These are phyloP conservation scores for Cephaloascus fragrans DNA, from an alignment of 805 yeast genomes.

Conservation along the genomic window DNA sequence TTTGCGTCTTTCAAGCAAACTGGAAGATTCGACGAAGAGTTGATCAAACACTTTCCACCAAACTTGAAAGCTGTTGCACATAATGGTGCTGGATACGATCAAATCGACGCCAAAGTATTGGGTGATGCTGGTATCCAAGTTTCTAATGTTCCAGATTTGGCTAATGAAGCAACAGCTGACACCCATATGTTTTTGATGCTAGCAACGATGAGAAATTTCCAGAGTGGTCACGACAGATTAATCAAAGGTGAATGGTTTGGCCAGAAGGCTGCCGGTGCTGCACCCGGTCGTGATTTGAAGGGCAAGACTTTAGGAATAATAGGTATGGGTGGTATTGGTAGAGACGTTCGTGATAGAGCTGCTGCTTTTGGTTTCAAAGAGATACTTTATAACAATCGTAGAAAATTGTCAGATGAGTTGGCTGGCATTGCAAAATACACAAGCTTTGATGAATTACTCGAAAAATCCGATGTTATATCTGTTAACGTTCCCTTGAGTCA, in stretches of 20 bases:
- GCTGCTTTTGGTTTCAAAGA: slow-evolving; percentile 68
- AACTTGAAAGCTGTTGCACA: slow-evolving; percentile 46
- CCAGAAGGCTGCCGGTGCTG: slow-evolving; percentile 36
- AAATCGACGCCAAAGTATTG: slow-evolving; percentile 48
- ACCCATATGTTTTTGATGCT: slow-evolving; percentile 55
- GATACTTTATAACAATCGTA: slow-evolving; percentile 66
- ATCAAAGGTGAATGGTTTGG: slow-evolving; percentile 54
- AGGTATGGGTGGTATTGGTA: slow-evolving; percentile 89
- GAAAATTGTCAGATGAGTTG: slow-evolving; percentile 43
- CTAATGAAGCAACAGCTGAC: slow-evolving; percentile 64
- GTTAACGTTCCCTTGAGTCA: slow-evolving; percentile 71
- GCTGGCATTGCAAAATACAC: slow-evolving; percentile 69
- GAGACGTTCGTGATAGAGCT: slow-evolving; percentile 64
- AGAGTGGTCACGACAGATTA: slow-evolving; percentile 43
- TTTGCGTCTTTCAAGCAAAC: slow-evolving; percentile 40
- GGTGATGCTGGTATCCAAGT: slow-evolving; percentile 46
- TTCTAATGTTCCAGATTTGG: slow-evolving; percentile 59
- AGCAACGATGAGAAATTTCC: slow-evolving; percentile 61
- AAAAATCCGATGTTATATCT: slow-evolving; percentile 58
- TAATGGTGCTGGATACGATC: slow-evolving; percentile 73
- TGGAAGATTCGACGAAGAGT: slow-evolving; percentile 58
- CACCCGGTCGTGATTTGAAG: slow-evolving; percentile 65
- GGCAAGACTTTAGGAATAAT: slow-evolving; percentile 71
- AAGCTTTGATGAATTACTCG: slow-evolving; percentile 56
- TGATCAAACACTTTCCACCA: slow-evolving; percentile 43